Base-by-base conservation (phyloP, 768 basidiomycete species). In the Exidia glandulosa region DNA sequence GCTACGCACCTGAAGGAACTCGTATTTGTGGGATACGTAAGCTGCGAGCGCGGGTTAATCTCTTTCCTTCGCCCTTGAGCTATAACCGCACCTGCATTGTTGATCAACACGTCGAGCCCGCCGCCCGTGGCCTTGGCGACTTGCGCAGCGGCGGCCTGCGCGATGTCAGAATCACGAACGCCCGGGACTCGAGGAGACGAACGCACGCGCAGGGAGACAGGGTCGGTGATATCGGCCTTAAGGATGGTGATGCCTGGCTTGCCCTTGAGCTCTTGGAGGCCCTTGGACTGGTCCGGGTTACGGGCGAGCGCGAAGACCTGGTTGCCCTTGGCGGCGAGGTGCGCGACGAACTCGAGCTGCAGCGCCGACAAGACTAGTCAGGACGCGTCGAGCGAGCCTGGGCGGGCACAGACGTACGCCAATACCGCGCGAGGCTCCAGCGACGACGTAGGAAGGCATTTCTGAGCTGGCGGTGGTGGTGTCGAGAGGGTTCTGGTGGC, bases 61-160 rank as follows among this genome's bases (percentile, higher is more conserved):
- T 7, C 66, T 60, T 3, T 27, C 32, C 23, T 64, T 54, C n/a
- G n/a, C n/a, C n/a, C n/a, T n/a, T n/a, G n/a, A n/a, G n/a, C n/a
- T n/a, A n/a, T n/a, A n/a, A n/a, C n/a, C n/a, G n/a, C n/a, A n/a
- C 65, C 73, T 14, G 73, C 75, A 58, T 76, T 76, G 62, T 75
- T 74, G 57, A 75, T 74, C 58, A 75, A 65, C 54, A 63, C 66
- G 62, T 75, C 74, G n/a, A 77, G 63, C 31, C 66, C 68, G 13
- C 73, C 72, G 23, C 71, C 61, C 3, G 56, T 64, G 31, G 62
- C 32, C 27, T 56, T 54, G 2, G 61, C 47, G 23, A 67, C 57
- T 32, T 61, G 56, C 6, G 57, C 32, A 0, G 59, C 66, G 2
- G 61, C 62, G 5, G 48, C 57, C 67, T 68, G 58, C 31, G 48